These are phyloP conservation scores for Allantophomopsis lycopodina DNA, from an alignment of 2,329 filamentous ascomycete genomes.

Conservation along the genomic window DNA sequence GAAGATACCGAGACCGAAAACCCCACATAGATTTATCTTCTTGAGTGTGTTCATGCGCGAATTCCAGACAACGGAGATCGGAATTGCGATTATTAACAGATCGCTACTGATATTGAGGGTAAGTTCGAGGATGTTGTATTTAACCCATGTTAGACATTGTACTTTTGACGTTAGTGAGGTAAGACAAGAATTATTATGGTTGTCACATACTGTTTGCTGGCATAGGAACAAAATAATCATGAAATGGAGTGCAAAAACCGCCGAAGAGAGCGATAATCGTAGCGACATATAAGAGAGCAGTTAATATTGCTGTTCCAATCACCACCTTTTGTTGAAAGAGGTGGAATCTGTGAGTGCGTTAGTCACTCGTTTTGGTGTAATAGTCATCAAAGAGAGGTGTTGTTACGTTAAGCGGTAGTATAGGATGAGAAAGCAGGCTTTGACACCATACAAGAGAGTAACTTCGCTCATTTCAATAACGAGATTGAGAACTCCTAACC, in stretches of 20 bases:
- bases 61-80: too few species aligned
- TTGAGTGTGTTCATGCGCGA: too few species aligned
- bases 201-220: background rate
- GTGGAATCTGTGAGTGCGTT: background rate
- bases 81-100: too few species aligned
- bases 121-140: background rate
- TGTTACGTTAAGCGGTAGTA: conserved; percentile 1
- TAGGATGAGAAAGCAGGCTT: background rate
- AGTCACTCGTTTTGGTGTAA: too few species aligned
- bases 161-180: background rate
- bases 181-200: background rate
- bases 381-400: background rate
- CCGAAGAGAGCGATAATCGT: background rate
- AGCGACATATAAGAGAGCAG: background rate
- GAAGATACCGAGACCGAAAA: too few species aligned
- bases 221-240: background rate
- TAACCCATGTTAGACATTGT: background rate
- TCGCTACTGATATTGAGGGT: too few species aligned
- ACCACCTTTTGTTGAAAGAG: background rate
- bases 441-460: background rate
- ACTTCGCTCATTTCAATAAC: too few species aligned
- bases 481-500: too few species aligned
- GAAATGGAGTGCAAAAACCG: conserved; percentile 1
- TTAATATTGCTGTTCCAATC: background rate
- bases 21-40: too few species aligned